Evolutionary conservation across 148 eudicot genomes (phyloP), one percentile per base, ranked within the genome.

Genomic region (Camellia japonica): DNA sequence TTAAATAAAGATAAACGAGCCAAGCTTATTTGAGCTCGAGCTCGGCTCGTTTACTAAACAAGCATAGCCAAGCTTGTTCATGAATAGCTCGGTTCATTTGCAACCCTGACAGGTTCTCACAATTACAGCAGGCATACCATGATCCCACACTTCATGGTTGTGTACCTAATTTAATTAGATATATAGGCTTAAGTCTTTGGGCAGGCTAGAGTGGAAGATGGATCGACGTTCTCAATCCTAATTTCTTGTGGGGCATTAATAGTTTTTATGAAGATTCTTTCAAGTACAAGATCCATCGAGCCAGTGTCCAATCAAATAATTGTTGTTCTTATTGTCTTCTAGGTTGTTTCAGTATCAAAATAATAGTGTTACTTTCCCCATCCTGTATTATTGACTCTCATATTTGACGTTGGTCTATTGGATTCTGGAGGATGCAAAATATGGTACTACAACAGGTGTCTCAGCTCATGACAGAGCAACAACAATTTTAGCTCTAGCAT

Each of bases 371-470:
- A 20, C 52, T 60, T 41, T 18, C 73, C 67, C 6, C 15, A 14
- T 59, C 14, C 15, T 52, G 42, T 43, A 10, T 43, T 43, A 10
- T 43, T 42, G 51, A 16, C 47, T 38, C 0, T 56, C 77, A 74
- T 74, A 41, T 59, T 44, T 75, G 66, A 75, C 49, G 16, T 55
- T 18, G 60, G 13, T 75, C 73, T 15, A 5, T 43, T 46, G 71
- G 54, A 46, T 71, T 70, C 8, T 86, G 63, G 81, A 92, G 96
- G 96, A 92, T 89, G 96, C 93, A 59, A 92, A 90, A 84, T 77
- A 88, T 82, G 96, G 92, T 61, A 92, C 96, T 13, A 89, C 92
- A 18, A 92, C 93, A 3, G 96, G 96, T 49, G 96, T 92, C 42
- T 90, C 96, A 75, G 96, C 96, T 68, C 79, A 64, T 77, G 96